Base-by-base conservation (phyloP, 2,329 filamentous ascomycete species). In the Lasiodiplodia theobromae region DNA sequence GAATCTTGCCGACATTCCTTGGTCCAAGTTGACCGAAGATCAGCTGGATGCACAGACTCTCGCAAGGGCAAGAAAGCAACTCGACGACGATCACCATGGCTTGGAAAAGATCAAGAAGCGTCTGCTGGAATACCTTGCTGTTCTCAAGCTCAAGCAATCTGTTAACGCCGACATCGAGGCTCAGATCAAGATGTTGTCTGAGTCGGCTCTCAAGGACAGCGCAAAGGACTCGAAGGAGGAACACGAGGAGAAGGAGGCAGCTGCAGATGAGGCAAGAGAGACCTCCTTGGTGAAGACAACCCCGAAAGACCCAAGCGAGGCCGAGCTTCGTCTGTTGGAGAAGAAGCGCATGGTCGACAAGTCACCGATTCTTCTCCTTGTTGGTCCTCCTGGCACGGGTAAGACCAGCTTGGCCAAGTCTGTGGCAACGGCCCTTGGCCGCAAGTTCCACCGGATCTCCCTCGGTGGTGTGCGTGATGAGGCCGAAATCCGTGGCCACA, bases 71-170 rank as follows among this genome's bases (percentile, higher is more conserved):
- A 89, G 93, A 67, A 92, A 94, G 81, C 96, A 98, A 79, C 87
- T 99, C 6, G 94, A 99, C 75, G 91, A 96, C 71, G 96, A 99
- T 76, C 96, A 99, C 79, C 98, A 98, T 74, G 96, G 96, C 0
- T 84, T 99, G 16, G 94, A 98, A 70, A 96, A 95, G 80, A 95
- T 99, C 76, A 99, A 99, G 88, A 97, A 97, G 86, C 88, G 96
- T 53, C 81, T 99, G 25, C 86, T 99, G 5, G 96, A 98, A 79
- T 99, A 99, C 77, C 86, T 99, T 53, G 96, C 96, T 2, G 96
- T 99, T n/a, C 85, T 99, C 65, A 92, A 96, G 73, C 86, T 99
- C 68, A 99, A 98, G 85, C 94, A 97, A 77, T 90, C 92, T 25
- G 90, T 95, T 71, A 97, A 98, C 72, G 87, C 91, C 66, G 91